Base-by-base conservation (phyloP, 768 basidiomycete species). In the Auriscalpium microsporum region DNA sequence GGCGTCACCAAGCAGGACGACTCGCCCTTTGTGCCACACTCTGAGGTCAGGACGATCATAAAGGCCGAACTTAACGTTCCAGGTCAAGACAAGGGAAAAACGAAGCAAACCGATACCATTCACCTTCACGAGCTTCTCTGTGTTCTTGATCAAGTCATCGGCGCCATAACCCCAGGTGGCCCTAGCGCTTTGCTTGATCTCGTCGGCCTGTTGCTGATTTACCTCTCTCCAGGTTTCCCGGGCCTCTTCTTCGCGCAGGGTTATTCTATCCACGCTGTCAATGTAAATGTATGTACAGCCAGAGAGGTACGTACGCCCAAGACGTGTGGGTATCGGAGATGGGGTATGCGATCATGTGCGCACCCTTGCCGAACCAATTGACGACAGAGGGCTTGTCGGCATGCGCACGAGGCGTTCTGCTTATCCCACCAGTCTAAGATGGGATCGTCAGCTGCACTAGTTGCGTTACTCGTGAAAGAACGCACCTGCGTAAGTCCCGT, bases 1-100 rank as follows among this genome's bases (percentile, higher is more conserved):
- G 8, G 74, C 75, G 59, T 77, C 76, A 8, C 76, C 75, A 8
- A 75, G 64, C 38, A 78, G 68, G 9, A 73, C 66, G 14, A 76
- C 70, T 13, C 75, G 68, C 19, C 71, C 72, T 44, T 68, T 66
- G 58, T 75, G 69, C 76, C 76, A 77, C 4, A 67, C 61, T 33
- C 63, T 58, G 19, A 76, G 61, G 47, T 74, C 71, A 8, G 72
- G 72, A 16, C 75, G 72, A 57, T 75, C 74, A 57, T 77, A 77
- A 48, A 76, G 54, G 9, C 74, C 76, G 57, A 68, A 75, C 73
- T 75, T 10, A 13, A 38, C 8, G 16, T 14, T 28, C 16, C 4
- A 33, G 35, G 4, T 16, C 19, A 19, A 8, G 4, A 34, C n/a
- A 28, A 28, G 45, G 1, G 10, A 17, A 23, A 17, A 9, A 10